These are phyloP conservation scores for Grosmannia clavigera DNA, from an alignment of 2,329 filamentous ascomycete genomes.

Conservation along the genomic window DNA sequence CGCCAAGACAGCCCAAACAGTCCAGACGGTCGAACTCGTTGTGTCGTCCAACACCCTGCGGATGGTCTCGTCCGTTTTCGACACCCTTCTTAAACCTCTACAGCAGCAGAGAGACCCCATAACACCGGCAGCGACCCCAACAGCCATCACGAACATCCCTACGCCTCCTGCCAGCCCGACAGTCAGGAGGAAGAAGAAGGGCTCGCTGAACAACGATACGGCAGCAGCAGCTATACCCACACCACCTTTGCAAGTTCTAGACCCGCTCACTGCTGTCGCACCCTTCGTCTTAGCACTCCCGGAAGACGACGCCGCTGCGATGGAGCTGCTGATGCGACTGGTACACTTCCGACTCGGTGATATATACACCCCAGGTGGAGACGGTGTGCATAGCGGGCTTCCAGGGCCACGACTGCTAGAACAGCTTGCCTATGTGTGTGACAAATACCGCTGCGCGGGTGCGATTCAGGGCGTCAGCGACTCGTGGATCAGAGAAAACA, in stretches of 20 bases:
- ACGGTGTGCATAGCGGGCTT: constrained; percentile 1
- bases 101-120: background rate
- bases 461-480: constrained; percentile 5
- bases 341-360: constrained; percentile 9
- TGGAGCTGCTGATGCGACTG: constrained; percentile 8
- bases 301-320: constrained; percentile 9
- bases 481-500: constrained; percentile 8
- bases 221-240: background rate
- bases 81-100: constrained; percentile 1
- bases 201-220: background rate
- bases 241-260: background rate
- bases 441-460: constrained; percentile 10
- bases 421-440: constrained; percentile 8
- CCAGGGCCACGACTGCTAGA: constrained; percentile 5
- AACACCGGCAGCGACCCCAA: too few species aligned
- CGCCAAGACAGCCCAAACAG: background rate
- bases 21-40: constrained; percentile 5
- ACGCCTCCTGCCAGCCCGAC: background rate
- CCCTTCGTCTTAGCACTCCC: constrained; percentile 4
- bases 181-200: background rate
- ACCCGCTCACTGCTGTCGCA: background rate
- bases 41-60: constrained; percentile 11
- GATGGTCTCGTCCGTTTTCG: constrained; percentile 10
- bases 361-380: background rate
- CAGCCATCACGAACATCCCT: too few species aligned